Evolutionary conservation across 805 yeast species (phyloP).

Genomic region (Candida vartiovaarae): DNA sequence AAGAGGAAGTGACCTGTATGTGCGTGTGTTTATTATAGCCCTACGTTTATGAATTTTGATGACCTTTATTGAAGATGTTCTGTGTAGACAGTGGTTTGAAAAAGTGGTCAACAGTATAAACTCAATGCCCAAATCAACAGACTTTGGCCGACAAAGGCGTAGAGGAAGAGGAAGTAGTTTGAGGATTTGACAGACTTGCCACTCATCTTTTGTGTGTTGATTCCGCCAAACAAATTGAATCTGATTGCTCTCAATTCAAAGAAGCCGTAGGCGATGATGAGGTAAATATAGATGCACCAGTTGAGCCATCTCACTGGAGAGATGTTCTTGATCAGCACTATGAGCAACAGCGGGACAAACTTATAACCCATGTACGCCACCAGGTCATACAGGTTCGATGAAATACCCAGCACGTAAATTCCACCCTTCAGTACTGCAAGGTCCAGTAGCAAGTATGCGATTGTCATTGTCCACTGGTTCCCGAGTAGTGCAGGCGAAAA

Average conservation of each 20-base stretch:
- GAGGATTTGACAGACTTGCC: slow-evolving; percentile 69
- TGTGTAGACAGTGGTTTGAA: not conserved
- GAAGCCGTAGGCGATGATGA: slow-evolving; percentile 51
- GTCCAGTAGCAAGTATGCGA: slow-evolving; percentile 78
- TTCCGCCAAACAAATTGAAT: slow-evolving; percentile 33
- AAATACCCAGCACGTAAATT: slow-evolving; percentile 68
- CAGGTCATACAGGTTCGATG: slow-evolving; percentile 72
- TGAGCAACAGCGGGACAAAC: slow-evolving; percentile 70
- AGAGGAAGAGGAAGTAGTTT: slow-evolving; percentile 79
- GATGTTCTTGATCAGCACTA: slow-evolving; percentile 44
- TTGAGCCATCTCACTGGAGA: slow-evolving; percentile 35
- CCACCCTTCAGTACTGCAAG: slow-evolving; percentile 71
- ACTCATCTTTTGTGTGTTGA: slow-evolving; percentile 49
- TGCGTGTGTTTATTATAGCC: not conserved
- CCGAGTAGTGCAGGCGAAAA: slow-evolving; percentile 94
- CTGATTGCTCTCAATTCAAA: slow-evolving; percentile 54
- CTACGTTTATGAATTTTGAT: too few species aligned
- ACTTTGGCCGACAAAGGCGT: slow-evolving; percentile 77
- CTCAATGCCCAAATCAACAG: slow-evolving; percentile 65
- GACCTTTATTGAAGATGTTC: too few species aligned
- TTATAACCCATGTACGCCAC: slow-evolving; percentile 91
- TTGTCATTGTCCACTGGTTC: slow-evolving; percentile 74
- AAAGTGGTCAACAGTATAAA: slow-evolving; percentile 1
- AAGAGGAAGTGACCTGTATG: slow-evolving; percentile 10
- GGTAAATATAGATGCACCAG: slow-evolving; percentile 43